These are phyloP conservation scores for Rhizophora mangle DNA, from an alignment of 345 rosid genomes.

Conservation along the genomic window DNA sequence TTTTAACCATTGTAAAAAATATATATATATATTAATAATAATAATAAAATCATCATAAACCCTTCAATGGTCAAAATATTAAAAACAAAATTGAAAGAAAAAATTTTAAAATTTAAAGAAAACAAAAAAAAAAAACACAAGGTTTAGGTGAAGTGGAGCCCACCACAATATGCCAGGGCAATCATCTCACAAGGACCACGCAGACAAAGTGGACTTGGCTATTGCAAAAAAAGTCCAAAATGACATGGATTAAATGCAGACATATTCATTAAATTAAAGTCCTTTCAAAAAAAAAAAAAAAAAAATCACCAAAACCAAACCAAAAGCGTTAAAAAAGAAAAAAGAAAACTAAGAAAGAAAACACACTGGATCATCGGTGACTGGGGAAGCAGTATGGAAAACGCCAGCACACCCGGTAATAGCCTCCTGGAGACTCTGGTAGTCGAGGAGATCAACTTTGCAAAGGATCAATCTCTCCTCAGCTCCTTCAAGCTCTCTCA, in stretches of 20 bases:
- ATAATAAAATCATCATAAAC: too few relatives aligned
- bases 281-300: too few relatives aligned
- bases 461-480: constrained; percentile 67
- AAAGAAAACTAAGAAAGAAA: not conserved
- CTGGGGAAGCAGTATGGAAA: constrained; percentile 92
- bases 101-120: not conserved
- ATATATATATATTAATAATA: too few relatives aligned
- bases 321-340: too few relatives aligned
- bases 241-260: too few relatives aligned
- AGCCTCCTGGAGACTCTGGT: constrained; percentile 51
- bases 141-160: constrained; percentile 1
- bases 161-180: not conserved
- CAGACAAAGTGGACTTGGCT: not conserved
- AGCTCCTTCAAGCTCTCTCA: constrained; percentile 90
- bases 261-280: too few relatives aligned
- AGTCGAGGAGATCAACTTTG: constrained; percentile 85
- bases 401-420: constrained; percentile 91
- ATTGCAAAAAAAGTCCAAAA: not conserved
- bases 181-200: not conserved
- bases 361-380: constrained; percentile 93
- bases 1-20: too few relatives aligned
- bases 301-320: too few relatives aligned
- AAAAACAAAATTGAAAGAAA: not conserved
- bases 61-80: too few relatives aligned
- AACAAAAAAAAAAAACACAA: not conserved